Conservation (phyloP, 768 basidiomycete species). For the Suillus decipiens region DNA sequence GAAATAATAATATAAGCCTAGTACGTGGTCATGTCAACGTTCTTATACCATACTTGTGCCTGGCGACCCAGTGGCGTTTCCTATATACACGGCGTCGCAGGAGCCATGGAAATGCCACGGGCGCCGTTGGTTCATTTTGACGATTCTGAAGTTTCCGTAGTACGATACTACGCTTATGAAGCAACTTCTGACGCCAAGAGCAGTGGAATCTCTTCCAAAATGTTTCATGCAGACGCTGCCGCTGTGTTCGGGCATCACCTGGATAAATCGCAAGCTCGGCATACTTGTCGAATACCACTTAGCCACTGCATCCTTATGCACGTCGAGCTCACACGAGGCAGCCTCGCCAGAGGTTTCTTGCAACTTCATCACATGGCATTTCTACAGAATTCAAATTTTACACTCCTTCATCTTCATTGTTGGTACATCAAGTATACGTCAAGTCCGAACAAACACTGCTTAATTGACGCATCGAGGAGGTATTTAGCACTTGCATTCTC, state of each 20-base stretch:
- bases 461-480: neutral
- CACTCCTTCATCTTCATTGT: neutral
- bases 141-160: neutral
- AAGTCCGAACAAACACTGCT: neutral
- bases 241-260: neutral
- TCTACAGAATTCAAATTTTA: neutral
- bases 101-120: neutral
- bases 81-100: neutral
- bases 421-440: neutral
- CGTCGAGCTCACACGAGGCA: neutral
- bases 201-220: neutral
- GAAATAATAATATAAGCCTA: neutral
- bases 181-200: neutral
- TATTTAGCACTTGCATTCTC: constrained; percentile 6
- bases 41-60: neutral
- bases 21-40: neutral
- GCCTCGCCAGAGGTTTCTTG: neutral
- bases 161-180: neutral
- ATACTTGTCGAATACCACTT: neutral
- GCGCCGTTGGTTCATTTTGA: neutral
- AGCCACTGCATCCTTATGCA: neutral
- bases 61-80: constrained; percentile 1
- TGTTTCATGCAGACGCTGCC: neutral
- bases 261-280: neutral
- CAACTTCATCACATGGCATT: neutral